Evolutionary conservation across 306 rosid genomes (phyloP).

Genomic region (Neltuma alba): DNA sequence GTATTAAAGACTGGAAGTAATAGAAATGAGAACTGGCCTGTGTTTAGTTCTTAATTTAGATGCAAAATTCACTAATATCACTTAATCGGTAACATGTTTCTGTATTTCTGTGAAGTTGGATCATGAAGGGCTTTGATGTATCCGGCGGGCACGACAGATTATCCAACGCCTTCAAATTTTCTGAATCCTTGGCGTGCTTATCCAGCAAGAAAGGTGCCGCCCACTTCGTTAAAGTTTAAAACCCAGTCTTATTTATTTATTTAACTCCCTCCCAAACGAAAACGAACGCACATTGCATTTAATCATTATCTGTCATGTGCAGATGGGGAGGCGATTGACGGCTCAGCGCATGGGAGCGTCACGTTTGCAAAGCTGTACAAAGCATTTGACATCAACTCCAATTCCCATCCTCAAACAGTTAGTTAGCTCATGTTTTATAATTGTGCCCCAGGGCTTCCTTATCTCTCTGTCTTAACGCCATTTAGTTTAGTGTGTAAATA

Average conservation of each 20-base stretch:
- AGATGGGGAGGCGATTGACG: slow-evolving; percentile 89
- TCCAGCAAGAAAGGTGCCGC: slow-evolving; percentile 58
- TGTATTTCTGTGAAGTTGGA: background rate
- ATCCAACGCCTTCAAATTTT: slow-evolving; percentile 64
- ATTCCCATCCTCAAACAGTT: too few species aligned
- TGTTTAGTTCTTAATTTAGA: background rate
- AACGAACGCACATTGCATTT: background rate
- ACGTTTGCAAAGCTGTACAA: slow-evolving; percentile 58
- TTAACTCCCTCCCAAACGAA: too few species aligned
- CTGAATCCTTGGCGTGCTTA: slow-evolving; percentile 54
- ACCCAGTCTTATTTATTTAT: too few species aligned
- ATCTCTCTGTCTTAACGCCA: too few species aligned
- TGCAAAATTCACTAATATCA: too few species aligned
- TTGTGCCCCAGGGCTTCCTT: too few species aligned
- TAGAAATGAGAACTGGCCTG: background rate
- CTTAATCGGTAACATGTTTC: too few species aligned
- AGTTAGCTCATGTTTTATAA: too few species aligned
- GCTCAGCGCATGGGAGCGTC: slow-evolving; percentile 44
- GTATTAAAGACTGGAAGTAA: too few species aligned
- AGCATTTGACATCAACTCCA: slow-evolving; percentile 67
- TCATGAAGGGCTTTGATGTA: background rate
- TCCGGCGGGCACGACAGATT: slow-evolving; percentile 54
- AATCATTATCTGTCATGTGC: background rate
- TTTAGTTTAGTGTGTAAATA: too few species aligned
- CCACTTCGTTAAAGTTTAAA: too few species aligned